phyloP scores from a whole-genome alignment of 1,284 basidiomycete species.

The Cryptococcus sp. region DNA sequence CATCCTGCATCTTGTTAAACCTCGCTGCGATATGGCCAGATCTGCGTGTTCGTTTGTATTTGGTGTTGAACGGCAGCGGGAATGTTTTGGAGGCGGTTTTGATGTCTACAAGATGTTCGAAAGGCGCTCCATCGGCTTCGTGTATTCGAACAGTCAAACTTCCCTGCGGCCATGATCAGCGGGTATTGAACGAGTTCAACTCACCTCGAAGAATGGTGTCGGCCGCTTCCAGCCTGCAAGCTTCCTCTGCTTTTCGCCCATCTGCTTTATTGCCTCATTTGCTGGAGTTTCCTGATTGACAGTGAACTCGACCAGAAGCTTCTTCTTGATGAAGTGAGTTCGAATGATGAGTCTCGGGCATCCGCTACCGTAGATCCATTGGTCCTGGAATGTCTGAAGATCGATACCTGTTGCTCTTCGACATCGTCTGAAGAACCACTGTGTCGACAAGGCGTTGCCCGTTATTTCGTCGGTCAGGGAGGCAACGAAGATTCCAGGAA shows the following conservation, averaged over 20 bases:
- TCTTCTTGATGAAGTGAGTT: constrained; percentile 94
- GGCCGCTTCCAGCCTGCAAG: constrained; percentile 71
- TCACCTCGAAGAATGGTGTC: constrained; percentile 77
- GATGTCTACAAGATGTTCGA: constrained; percentile 96
- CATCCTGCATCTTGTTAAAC: constrained; percentile 75
- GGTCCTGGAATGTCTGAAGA: constrained; percentile 85
- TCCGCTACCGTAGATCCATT: constrained; percentile 98
- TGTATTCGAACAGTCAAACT: constrained; percentile 99
- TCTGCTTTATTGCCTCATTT: constrained; percentile 30
- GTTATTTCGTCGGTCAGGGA: constrained; percentile 89
- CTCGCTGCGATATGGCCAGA: constrained; percentile 73
- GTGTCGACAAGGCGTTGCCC: constrained; percentile 84
- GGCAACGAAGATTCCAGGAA: constrained; percentile 92
- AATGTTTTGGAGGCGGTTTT: constrained; percentile 83
- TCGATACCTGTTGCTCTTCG: constrained; percentile 92
- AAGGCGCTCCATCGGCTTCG: constrained; percentile 98
- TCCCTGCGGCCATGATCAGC: constrained; percentile 58
- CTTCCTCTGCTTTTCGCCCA: constrained; percentile 26
- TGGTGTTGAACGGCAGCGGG: constrained; percentile 99
- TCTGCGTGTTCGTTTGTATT: constrained; percentile 94
- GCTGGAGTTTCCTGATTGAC: constrained; percentile 88
- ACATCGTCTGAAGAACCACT: constrained; percentile 86
- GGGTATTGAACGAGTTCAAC: background rate
- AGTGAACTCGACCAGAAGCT: constrained; percentile 94
- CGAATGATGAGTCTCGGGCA: constrained; percentile 88